Conservation (phyloP, 495 filamentous ascomycete species). For the Xylaria acuta region DNA sequence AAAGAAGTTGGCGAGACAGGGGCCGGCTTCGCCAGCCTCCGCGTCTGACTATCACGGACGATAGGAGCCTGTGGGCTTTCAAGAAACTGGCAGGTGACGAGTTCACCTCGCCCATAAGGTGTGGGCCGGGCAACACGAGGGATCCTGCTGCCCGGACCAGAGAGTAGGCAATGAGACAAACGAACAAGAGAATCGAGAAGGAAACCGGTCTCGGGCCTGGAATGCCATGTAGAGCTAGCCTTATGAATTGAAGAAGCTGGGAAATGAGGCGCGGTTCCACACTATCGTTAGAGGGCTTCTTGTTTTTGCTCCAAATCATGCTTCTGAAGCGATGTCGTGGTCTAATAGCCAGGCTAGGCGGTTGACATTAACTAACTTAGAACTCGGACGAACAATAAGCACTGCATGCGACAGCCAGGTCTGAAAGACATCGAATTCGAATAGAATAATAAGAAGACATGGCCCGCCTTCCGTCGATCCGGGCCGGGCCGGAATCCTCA, state of each 20-base stretch:
- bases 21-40: background rate
- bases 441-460: background rate
- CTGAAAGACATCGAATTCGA: background rate
- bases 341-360: too few species aligned
- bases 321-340: background rate
- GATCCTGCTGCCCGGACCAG: too few species aligned
- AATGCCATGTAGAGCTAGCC: background rate
- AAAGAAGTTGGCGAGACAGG: background rate
- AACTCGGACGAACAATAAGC: too few species aligned
- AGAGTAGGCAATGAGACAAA: too few species aligned
- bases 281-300: too few species aligned
- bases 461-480: background rate
- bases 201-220: background rate
- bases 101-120: too few species aligned
- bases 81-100: too few species aligned
- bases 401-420: background rate
- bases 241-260: background rate
- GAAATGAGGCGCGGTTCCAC: too few species aligned
- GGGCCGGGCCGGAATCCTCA: background rate
- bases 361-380: too few species aligned
- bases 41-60: background rate
- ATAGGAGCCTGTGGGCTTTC: too few species aligned
- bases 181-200: background rate
- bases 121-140: too few species aligned
- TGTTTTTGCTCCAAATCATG: background rate